phyloP scores from a whole-genome alignment of 169 alveolate genomes.

The Eimeria zaria region DNA sequence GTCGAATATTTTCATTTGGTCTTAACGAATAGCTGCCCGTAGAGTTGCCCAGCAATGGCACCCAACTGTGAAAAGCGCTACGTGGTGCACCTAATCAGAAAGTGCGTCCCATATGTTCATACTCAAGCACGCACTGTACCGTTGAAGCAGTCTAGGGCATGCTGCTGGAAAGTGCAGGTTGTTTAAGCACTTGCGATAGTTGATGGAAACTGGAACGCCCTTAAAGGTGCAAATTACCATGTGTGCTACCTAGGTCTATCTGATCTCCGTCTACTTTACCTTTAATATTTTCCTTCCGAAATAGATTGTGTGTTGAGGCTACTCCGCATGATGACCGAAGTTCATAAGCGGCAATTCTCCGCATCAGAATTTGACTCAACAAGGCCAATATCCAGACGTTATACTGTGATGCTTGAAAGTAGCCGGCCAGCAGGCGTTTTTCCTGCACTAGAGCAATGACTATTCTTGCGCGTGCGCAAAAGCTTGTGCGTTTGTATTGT shows the following conservation, averaged over 20 bases:
- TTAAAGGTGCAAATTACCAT: neutral
- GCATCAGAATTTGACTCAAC: neutral
- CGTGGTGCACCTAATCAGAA: neutral
- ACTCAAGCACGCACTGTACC: neutral
- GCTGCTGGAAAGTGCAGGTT: neutral
- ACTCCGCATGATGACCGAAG: neutral
- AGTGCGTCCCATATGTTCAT: neutral
- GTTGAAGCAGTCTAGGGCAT: neutral
- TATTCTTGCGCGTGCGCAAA: neutral
- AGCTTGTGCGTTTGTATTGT: neutral
- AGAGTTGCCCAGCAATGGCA: neutral
- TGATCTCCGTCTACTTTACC: neutral
- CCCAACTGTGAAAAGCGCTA: neutral
- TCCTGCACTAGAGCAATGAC: neutral
- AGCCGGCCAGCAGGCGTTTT: neutral
- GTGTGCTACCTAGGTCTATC: neutral
- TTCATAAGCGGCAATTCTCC: neutral
- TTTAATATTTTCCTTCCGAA: neutral
- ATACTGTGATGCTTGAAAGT: neutral
- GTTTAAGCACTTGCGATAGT: neutral
- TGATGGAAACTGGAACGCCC: neutral
- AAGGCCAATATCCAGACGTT: neutral
- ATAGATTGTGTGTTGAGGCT: neutral
- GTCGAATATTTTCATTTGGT: neutral
- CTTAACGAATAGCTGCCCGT: neutral